These are phyloP conservation scores for Saturnispora hagleri DNA, from an alignment of 805 yeast genomes.

Conservation along the genomic window DNA sequence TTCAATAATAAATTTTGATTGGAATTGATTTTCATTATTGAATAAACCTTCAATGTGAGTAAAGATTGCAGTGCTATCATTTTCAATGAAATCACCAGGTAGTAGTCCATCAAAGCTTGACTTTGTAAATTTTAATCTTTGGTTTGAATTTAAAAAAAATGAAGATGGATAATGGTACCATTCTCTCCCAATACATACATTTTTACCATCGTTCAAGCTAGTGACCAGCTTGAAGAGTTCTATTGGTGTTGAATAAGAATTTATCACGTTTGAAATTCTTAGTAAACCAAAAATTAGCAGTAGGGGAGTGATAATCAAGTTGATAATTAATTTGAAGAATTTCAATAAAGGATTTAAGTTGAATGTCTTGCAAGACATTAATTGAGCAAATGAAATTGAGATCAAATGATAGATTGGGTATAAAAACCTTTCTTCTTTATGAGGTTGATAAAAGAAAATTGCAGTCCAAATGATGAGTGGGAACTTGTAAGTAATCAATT, in stretches of 20 bases:
- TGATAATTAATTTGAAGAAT: constrained; percentile 5
- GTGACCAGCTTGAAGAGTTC: background rate
- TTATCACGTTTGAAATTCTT: constrained; percentile 40
- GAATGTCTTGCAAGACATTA: constrained; percentile 27
- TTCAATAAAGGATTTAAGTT: constrained; percentile 7
- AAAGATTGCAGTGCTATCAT: constrained; percentile 31
- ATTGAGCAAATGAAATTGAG: constrained; percentile 46
- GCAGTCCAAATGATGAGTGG: constrained; percentile 50
- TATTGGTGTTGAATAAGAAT: constrained; percentile 28
- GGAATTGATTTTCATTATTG: constrained; percentile 69
- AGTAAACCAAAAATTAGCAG: constrained; percentile 7
- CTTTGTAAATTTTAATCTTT: constrained; percentile 56
- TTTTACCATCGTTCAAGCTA: constrained; percentile 22
- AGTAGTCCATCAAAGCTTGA: constrained; percentile 81
- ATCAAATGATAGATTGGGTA: constrained; percentile 77
- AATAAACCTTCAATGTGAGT: constrained; percentile 44
- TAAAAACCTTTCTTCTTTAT: constrained; percentile 86
- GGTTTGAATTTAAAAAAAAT: constrained; percentile 59
- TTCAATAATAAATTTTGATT: constrained; percentile 43
- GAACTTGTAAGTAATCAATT: constrained; percentile 17
- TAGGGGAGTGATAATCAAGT: background rate
- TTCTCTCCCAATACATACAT: constrained; percentile 87
- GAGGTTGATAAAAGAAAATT: constrained; percentile 69
- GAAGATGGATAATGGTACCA: constrained; percentile 93
- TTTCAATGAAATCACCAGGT: constrained; percentile 74